A percentile compares a stretch with the other conserved stretches of the same genome.
These are phyloP conservation scores for Cyamopsis tetragonoloba DNA, from an alignment of 306 rosid species.

Conservation along the genomic window DNA sequence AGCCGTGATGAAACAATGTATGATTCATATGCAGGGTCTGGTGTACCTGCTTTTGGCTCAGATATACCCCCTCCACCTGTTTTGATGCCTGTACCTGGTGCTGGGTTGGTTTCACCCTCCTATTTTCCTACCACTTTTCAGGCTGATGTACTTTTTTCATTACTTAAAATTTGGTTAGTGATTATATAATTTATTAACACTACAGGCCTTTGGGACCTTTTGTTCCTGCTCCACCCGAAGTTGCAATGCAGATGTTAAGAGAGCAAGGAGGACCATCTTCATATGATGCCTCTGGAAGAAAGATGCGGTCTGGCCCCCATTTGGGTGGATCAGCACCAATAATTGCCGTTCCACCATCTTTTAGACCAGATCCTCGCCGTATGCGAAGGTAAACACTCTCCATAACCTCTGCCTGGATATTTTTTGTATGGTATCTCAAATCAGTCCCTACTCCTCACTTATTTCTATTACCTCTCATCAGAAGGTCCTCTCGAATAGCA, in stretches of 20 bases:
- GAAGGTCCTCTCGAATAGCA: constrained; percentile 11
- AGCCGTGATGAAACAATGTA: constrained; percentile 82
- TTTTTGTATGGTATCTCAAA: neutral
- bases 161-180: neutral
- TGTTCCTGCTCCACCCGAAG: constrained; percentile 99
- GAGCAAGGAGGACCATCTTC: constrained; percentile 96
- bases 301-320: constrained; percentile 67
- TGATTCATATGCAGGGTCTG: constrained; percentile 70
- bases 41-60: constrained; percentile 65
- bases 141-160: neutral
- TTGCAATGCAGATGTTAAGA: constrained; percentile 96
- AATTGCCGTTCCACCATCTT: constrained; percentile 71
- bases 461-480: neutral
- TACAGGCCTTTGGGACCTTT: constrained; percentile 97
- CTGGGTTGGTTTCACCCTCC: constrained; percentile 64
- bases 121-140: neutral
- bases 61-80: constrained; percentile 89
- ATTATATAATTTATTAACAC: constrained; percentile 22
- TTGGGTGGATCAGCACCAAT: constrained; percentile 78
- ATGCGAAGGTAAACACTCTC: constrained; percentile 71
- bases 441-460: neutral
- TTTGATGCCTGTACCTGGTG: constrained; percentile 99
- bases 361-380: constrained; percentile 86
- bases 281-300: constrained; percentile 73
- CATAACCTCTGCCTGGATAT: neutral